Evolutionary conservation across 768 basidiomycete genomes (phyloP), one percentile per base, ranked within the genome.

Genomic region (Serendipita sp.): DNA sequence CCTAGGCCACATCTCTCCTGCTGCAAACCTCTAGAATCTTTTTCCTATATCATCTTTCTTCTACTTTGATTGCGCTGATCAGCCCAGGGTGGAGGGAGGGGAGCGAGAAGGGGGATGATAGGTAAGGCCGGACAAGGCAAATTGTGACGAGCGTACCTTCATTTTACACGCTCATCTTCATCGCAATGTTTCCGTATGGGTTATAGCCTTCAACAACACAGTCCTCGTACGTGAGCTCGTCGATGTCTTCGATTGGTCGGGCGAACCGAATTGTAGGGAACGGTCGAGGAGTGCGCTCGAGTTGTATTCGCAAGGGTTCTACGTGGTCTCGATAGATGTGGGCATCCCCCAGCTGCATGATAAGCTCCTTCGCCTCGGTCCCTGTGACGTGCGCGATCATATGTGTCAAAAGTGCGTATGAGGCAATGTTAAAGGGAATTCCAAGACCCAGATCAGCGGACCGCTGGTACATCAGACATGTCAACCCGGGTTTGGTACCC

Each of bases 401-500:
- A 75, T 97, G 93, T 0, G 94, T 96, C 64, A 99, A 83, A 23
- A 99, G 82, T 3, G 96, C 89, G 74, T 98, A 99, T 0, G 96
- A 98, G 11, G 95, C 96, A 74, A 99, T 98, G 75, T 99, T 99
- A 82, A 99, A 99, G 0, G 95, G 95, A 58, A 99, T 90, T 2
- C 95, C 95, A 44, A 99, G 89, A 1, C 95, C 95, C 5, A 97
- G 82, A 73, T 99, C 95, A 16, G 94, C 94, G 11, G 95, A 97
- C 54, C 96, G 89, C 72, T 98, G 95, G 77, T 86, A 97, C 92
- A 98, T 93, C 51, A 95, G 80, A 74, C 94, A 97, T 7, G 91
- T 94, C 16, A 98, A 85, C 65, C 81, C 82, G 7, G 86, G 86
- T 68, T 83, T 85, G 16, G 77, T 72, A 1, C 73, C 69, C 28